phyloP scores from a whole-genome alignment of 2,329 filamentous ascomycete genomes.

The Diaporthe sp. region DNA sequence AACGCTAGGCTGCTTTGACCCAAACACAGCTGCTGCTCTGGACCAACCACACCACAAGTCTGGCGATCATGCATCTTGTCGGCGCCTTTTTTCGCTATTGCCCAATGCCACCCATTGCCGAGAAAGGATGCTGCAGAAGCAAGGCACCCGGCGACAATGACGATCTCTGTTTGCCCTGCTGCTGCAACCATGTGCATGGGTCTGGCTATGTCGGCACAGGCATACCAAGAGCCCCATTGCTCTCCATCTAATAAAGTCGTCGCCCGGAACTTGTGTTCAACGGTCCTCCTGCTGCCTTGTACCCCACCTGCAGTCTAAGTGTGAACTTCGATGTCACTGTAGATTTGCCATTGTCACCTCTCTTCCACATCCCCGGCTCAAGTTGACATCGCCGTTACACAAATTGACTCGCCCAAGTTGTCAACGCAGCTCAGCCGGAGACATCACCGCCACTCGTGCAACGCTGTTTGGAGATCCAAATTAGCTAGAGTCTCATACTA shows the following conservation, averaged over 20 bases:
- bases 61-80: slow-evolving; percentile 26
- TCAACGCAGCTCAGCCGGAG: slow-evolving; percentile 7
- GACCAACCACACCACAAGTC: slow-evolving; percentile 26
- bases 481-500: neutral
- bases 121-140: slow-evolving; percentile 14
- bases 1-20: slow-evolving; percentile 20
- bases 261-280: neutral
- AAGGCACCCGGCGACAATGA: slow-evolving; percentile 23
- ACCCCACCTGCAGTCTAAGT: neutral
- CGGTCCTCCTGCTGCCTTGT: neutral
- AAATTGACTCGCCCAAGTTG: slow-evolving; percentile 18
- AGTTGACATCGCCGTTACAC: slow-evolving; percentile 14
- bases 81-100: slow-evolving; percentile 22
- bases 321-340: slow-evolving; percentile 2
- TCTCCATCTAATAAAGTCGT: neutral
- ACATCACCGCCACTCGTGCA: slow-evolving; percentile 20
- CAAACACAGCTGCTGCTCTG: slow-evolving; percentile 6
- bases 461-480: neutral
- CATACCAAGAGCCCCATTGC: neutral
- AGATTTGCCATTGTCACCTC: neutral
- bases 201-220: neutral
- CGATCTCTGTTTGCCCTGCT: slow-evolving; percentile 12
- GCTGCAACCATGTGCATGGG: slow-evolving; percentile 1
- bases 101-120: neutral
- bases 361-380: neutral